These are phyloP conservation scores for Massospora cicadina DNA, from an alignment of 371 early-diverging fungal species.

Conservation along the genomic window DNA sequence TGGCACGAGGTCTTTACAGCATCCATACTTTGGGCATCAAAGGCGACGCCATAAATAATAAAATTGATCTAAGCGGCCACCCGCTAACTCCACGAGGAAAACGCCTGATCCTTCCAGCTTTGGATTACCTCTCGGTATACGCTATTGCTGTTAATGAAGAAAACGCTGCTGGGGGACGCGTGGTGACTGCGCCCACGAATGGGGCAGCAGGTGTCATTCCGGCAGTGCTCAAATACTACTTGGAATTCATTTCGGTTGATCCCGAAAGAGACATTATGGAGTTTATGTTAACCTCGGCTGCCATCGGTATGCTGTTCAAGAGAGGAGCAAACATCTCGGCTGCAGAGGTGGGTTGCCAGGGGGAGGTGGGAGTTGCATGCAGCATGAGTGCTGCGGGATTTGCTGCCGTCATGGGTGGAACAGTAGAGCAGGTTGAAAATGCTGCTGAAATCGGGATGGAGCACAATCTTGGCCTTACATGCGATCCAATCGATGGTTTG, in stretches of 20 bases:
- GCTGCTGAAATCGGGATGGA: constrained; percentile 96
- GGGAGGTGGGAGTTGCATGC: constrained; percentile 77
- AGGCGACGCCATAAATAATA: constrained; percentile 12
- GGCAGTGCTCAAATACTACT: constrained; percentile 82
- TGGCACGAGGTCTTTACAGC: constrained; percentile 56
- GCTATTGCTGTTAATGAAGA: constrained; percentile 96
- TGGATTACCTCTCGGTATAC: constrained; percentile 88
- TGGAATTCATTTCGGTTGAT: constrained; percentile 79
- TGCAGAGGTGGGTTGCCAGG: constrained; percentile 93
- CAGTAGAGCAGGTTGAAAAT: constrained; percentile 77
- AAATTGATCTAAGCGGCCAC: constrained; percentile 12
- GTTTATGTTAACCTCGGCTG: constrained; percentile 77
- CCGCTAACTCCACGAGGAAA: constrained; percentile 15
- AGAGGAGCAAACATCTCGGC: constrained; percentile 86
- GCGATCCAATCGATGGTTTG: constrained; percentile 83
- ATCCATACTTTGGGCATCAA: constrained; percentile 10
- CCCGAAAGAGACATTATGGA: constrained; percentile 79
- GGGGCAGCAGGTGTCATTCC: constrained; percentile 92
- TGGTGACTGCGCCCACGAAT: constrained; percentile 87
- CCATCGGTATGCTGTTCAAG: constrained; percentile 93
- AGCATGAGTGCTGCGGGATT: constrained; percentile 92
- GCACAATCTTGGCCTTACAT: constrained; percentile 85
- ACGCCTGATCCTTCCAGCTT: constrained; percentile 37
- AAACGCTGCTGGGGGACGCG: constrained; percentile 87
- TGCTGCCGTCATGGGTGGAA: constrained; percentile 89